These are phyloP conservation scores for Dactylellina drechsleri DNA, from an alignment of 2,329 filamentous ascomycete genomes.

Conservation along the genomic window DNA sequence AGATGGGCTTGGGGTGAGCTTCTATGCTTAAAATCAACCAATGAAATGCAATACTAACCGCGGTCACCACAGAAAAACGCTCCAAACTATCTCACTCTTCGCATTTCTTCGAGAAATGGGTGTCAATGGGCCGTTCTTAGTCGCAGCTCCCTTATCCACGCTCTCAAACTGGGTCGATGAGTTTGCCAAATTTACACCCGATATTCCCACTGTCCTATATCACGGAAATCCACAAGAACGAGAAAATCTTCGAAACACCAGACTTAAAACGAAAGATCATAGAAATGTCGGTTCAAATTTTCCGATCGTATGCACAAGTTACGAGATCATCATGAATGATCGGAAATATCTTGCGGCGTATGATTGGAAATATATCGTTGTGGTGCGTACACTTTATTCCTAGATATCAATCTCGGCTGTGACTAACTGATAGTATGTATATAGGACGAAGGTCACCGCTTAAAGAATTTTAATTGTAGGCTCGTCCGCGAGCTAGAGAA, in stretches of 20 bases:
- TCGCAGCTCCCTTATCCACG: conserved; percentile 89
- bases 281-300: conserved; percentile 76
- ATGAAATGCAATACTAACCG: too few relatives aligned
- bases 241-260: conserved; percentile 71
- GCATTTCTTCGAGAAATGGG: conserved; percentile 89
- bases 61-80: conserved; percentile 74
- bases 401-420: neutral
- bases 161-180: conserved; percentile 96
- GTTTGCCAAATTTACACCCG: conserved; percentile 73
- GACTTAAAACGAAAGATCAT: conserved; percentile 71
- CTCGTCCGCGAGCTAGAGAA: conserved; percentile 87
- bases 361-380: conserved; percentile 97
- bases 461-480: conserved; percentile 96
- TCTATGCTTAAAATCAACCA: too few relatives aligned
- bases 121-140: conserved; percentile 86
- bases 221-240: conserved; percentile 84
- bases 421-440: neutral
- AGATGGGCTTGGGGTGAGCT: conserved; percentile 79
- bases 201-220: conserved; percentile 87
- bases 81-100: conserved; percentile 88
- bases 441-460: conserved; percentile 90
- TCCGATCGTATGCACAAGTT: conserved; percentile 91
- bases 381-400: conserved; percentile 67
- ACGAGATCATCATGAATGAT: conserved; percentile 95
- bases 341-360: conserved; percentile 82